Percentiles rank a stretch among this genome's conserved stretches.
phyloP scores from a whole-genome alignment of 2,329 filamentous ascomycete species.

The Alternaria gaisen region DNA sequence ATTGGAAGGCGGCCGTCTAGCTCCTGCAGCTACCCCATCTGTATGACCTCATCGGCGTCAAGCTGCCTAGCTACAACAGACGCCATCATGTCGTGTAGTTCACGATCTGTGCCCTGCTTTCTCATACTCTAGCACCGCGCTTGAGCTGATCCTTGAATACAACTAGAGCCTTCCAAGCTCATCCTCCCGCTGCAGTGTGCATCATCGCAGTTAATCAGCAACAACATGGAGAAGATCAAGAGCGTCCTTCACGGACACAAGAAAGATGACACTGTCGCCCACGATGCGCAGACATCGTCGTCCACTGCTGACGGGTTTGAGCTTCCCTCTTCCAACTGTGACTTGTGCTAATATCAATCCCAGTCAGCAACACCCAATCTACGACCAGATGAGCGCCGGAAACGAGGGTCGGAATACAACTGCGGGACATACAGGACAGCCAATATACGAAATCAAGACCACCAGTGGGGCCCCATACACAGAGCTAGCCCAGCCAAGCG shows the following conservation, averaged over 20 bases:
- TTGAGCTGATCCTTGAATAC: slow-evolving; percentile 20
- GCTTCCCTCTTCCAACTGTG: not conserved
- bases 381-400: slow-evolving; percentile 37
- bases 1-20: slow-evolving; percentile 31
- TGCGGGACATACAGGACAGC: slow-evolving; percentile 10
- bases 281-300: slow-evolving; percentile 25
- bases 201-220: slow-evolving; percentile 13
- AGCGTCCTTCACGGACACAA: slow-evolving; percentile 48
- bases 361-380: slow-evolving; percentile 37
- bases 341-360: slow-evolving; percentile 6
- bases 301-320: slow-evolving; percentile 22
- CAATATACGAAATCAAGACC: slow-evolving; percentile 15
- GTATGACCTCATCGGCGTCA: slow-evolving; percentile 27
- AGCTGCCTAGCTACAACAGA: slow-evolving; percentile 23
- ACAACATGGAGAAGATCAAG: slow-evolving; percentile 57
- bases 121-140: slow-evolving; percentile 11
- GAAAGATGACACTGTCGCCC: slow-evolving; percentile 42
- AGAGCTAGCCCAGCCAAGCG: slow-evolving; percentile 17
- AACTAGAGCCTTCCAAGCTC: slow-evolving; percentile 10
- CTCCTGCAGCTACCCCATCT: slow-evolving; percentile 23
- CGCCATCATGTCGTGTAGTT: slow-evolving; percentile 25
- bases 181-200: slow-evolving; percentile 8
- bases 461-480: slow-evolving; percentile 21
- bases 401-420: slow-evolving; percentile 12
- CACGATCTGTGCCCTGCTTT: slow-evolving; percentile 37